Evolutionary conservation across 768 basidiomycete genomes (phyloP), one percentile per base, ranked within the genome.

Genomic region (Sutorius australiensis): DNA sequence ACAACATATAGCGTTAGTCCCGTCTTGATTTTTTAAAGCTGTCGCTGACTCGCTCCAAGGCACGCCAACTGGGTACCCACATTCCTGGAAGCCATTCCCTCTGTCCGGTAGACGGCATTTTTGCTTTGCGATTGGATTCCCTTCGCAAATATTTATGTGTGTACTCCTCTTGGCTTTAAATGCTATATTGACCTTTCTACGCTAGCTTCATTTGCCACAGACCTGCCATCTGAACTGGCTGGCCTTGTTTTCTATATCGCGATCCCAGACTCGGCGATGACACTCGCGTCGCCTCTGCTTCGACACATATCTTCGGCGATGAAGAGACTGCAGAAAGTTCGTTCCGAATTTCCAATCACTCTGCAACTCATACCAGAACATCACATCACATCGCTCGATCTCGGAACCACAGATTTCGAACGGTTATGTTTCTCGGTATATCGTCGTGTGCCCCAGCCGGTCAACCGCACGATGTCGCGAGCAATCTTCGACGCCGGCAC

Each of bases 311-410:
- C 88, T 48, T 81, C 80, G 8, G 77, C 83, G 3, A 70, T 84
- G 56, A 83, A 81, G 60, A 84, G 84, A 54, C 69, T 78, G 3
- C 64, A 75, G 50, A 80, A 78, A 66, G 68, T 74, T 12, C 73
- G 75, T 44, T 64, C 77, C 12, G 74, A 76, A 21, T 52, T 67
- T 13, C 80, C 81, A 46, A 74, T 87, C 16, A 73, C 86, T 28
- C 80, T 89, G 53, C 87, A 93, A 51, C 80, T 92, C 57, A 73
- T 93, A 40, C 87, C 91, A 4, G 85, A 90, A 56, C 73, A 79
- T 31, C 70, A 80, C 40, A 71, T 88, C 40, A 74, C 77, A 10
- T 71, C 73, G 16, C 59, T 63, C 24, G 57, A 61, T 34, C 57
- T 54, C 24, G 61, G 46, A 31, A 49, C 47, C 46, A 55, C 55